phyloP scores from a whole-genome alignment of 768 basidiomycete species.

The Leucocoprinus leucothites region DNA sequence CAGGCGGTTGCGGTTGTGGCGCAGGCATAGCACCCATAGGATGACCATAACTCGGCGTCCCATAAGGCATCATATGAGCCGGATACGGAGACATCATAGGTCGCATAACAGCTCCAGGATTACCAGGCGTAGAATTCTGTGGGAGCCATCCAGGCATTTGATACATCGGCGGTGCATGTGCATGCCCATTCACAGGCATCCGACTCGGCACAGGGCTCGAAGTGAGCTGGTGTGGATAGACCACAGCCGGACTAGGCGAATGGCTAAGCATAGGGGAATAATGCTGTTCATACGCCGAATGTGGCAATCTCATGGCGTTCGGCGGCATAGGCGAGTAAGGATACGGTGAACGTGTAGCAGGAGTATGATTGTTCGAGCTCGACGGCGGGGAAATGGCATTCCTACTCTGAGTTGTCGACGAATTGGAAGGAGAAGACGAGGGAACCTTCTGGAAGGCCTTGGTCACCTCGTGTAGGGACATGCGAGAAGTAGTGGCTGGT shows the following conservation, averaged over 20 bases:
- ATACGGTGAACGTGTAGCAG: slow-evolving; percentile 24
- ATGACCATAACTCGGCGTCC: slow-evolving; percentile 25
- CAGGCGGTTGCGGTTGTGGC: slow-evolving; percentile 34
- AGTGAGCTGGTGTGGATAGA: slow-evolving; percentile 60
- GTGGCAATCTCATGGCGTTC: slow-evolving; percentile 52
- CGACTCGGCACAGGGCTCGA: slow-evolving; percentile 63
- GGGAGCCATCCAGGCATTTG: slow-evolving; percentile 67
- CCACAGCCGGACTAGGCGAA: slow-evolving; percentile 62
- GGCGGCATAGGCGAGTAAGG: slow-evolving; percentile 42
- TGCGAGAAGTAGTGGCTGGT: slow-evolving; percentile 60
- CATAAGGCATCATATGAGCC: slow-evolving; percentile 62
- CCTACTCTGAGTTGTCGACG: slow-evolving; percentile 38
- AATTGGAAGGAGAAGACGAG: slow-evolving; percentile 44
- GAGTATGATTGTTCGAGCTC: slow-evolving; percentile 35
- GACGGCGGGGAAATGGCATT: slow-evolving; percentile 50
- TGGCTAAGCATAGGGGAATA: slow-evolving; percentile 68
- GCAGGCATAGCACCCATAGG: slow-evolving; percentile 39
- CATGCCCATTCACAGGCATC: slow-evolving; percentile 59
- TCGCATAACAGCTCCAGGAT: slow-evolving; percentile 50
- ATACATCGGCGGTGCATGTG: slow-evolving; percentile 46
- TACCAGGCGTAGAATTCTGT: slow-evolving; percentile 43
- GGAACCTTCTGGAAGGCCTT: slow-evolving; percentile 88
- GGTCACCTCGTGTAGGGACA: slow-evolving; percentile 81
- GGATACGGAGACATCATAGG: slow-evolving; percentile 62
- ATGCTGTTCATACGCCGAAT: slow-evolving; percentile 45